These are phyloP conservation scores for Pezizomycotina sp. DNA, from an alignment of 2,329 filamentous ascomycete species.

Conservation along the genomic window DNA sequence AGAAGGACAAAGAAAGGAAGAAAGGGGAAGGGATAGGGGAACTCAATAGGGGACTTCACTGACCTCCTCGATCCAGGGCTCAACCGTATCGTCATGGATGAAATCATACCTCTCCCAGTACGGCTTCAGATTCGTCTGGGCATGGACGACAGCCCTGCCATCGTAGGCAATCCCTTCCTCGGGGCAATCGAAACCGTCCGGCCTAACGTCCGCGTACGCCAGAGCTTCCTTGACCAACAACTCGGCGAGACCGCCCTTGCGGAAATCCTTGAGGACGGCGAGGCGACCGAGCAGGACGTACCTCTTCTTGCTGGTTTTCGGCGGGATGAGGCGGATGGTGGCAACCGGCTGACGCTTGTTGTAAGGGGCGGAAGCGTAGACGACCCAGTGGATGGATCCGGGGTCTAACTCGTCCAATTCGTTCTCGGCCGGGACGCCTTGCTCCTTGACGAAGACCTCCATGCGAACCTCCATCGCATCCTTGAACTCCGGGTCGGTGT, in stretches of 20 bases:
- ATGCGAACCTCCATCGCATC: conserved; percentile 48
- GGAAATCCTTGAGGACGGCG: conserved; percentile 49
- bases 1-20: too few relatives aligned
- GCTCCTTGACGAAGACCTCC: conserved; percentile 45
- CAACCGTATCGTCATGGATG: conserved; percentile 52
- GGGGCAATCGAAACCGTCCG: conserved; percentile 30
- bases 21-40: too few relatives aligned
- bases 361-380: conserved; percentile 48
- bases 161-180: conserved; percentile 28
- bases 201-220: conserved; percentile 50
- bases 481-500: conserved; percentile 35
- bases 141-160: conserved; percentile 41
- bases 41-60: too few relatives aligned
- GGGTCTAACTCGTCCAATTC: conserved; percentile 71
- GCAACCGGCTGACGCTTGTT: conserved; percentile 46
- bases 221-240: conserved; percentile 51
- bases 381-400: conserved; percentile 70
- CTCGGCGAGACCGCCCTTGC: conserved; percentile 47
- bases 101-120: conserved; percentile 63
- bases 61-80: conserved; percentile 68
- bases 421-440: conserved; percentile 42
- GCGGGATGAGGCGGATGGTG: conserved; percentile 65
- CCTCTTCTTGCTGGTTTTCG: conserved; percentile 35
- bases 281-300: conserved; percentile 72
- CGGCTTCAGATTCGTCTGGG: conserved; percentile 48